Evolutionary conservation across 306 rosid species (phyloP).

Genomic region (Nissolia schottii): DNA sequence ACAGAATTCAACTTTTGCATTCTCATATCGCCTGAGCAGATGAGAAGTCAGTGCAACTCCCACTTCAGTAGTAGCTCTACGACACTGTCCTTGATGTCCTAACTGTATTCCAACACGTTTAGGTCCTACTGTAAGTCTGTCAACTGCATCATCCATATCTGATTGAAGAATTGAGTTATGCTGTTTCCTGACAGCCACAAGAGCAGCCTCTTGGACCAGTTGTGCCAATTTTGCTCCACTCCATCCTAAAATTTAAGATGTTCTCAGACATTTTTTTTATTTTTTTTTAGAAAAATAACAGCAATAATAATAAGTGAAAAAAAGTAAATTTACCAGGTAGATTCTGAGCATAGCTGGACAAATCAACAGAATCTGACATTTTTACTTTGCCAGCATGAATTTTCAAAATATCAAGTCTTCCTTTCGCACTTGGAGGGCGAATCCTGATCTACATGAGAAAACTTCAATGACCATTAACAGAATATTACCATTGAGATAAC

Average conservation of each 20-base stretch:
- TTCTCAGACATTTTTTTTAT: conserved; percentile 31
- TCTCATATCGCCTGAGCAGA: conserved; percentile 76
- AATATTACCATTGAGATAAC: conserved; percentile 23
- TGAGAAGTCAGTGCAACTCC: conserved; percentile 95
- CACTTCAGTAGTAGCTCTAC: conserved; percentile 88
- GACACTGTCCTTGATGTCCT: conserved; percentile 90
- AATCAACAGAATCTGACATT: conserved; percentile 85
- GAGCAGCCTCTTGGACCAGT: conserved; percentile 96
- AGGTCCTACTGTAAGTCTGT: conserved; percentile 94
- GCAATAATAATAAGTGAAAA: conserved; percentile 14
- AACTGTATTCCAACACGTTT: conserved; percentile 70
- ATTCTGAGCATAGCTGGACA: conserved; percentile 80
- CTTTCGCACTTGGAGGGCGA: conserved; percentile 81
- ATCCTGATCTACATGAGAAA: conserved; percentile 66
- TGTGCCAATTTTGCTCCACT: conserved; percentile 93
- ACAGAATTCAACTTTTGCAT: conserved; percentile 75
- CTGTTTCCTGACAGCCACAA: conserved; percentile 89
- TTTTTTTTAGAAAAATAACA: too few relatives aligned
- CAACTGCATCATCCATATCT: conserved; percentile 96
- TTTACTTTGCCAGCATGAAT: conserved; percentile 91
- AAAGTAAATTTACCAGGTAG: conserved; percentile 63
- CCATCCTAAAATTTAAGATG: conserved; percentile 66
- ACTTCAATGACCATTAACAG: conserved; percentile 21
- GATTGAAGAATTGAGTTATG: conserved; percentile 79
- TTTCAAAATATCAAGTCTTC: conserved; percentile 86